Conservation (phyloP, 345 rosid genomes). For the Salix suchowensis region DNA sequence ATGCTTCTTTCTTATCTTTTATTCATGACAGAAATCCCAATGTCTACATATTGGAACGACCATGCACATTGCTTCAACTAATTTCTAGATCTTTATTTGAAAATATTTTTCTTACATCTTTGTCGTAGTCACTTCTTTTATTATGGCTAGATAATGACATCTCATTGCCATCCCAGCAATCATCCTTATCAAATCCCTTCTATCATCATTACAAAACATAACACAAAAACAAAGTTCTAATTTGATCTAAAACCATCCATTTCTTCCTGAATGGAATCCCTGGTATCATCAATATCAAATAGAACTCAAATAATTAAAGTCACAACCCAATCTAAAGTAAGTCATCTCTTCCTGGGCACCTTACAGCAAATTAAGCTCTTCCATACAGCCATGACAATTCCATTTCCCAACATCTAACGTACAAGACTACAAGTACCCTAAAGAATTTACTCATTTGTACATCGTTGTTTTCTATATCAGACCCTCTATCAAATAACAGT, state of each 20-base stretch:
- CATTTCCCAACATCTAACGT: neutral
- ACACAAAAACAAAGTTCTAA: neutral
- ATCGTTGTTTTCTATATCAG: neutral
- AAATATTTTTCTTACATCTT: too few relatives aligned
- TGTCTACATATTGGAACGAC: too few relatives aligned
- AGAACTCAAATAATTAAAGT: neutral
- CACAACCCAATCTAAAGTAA: neutral
- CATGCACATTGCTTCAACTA: too few relatives aligned
- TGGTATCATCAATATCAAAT: neutral
- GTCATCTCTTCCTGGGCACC: conserved; percentile 7
- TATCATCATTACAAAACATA: neutral
- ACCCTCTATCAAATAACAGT: neutral
- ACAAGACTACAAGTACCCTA: neutral
- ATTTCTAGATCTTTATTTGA: too few relatives aligned
- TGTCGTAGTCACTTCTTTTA: too few relatives aligned
- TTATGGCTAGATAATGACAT: too few relatives aligned
- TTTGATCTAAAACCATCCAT: neutral
- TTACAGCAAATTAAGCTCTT: neutral
- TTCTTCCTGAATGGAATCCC: neutral
- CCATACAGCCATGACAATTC: neutral
- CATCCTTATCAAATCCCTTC: neutral
- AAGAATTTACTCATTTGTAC: neutral
- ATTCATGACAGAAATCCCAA: too few relatives aligned
- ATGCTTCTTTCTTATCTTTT: too few relatives aligned
- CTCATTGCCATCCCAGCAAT: neutral